These are phyloP conservation scores for Sarcocystis neurona DNA, from an alignment of 169 alveolate genomes.

Conservation along the genomic window DNA sequence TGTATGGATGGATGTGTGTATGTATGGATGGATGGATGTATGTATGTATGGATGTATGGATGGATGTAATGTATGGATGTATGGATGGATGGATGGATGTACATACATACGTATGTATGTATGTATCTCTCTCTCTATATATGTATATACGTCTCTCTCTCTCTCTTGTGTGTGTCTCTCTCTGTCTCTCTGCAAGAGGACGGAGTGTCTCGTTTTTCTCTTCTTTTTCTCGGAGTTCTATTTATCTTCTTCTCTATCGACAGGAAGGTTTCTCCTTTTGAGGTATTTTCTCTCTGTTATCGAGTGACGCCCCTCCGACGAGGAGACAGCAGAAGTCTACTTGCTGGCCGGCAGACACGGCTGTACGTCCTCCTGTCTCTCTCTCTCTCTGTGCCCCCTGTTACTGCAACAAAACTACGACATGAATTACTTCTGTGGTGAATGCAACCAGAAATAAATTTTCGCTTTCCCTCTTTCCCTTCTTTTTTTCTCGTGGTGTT, in stretches of 20 bases:
- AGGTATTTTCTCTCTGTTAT: neutral
- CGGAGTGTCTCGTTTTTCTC: neutral
- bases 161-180: neutral
- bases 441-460: neutral
- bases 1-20: too few species aligned
- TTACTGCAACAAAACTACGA: too few species aligned
- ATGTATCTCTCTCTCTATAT: too few species aligned
- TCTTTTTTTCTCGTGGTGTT: neutral
- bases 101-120: too few species aligned
- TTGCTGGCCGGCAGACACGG: too few species aligned
- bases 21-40: too few species aligned
- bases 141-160: too few species aligned
- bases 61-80: too few species aligned
- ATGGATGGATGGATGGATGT: too few species aligned
- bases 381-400: neutral
- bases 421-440: too few species aligned
- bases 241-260: neutral
- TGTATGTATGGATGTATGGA: too few species aligned
- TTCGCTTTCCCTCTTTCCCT: neutral
- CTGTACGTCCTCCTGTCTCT: neutral
- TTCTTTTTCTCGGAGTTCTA: neutral
- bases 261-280: neutral
- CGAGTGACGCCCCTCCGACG: neutral
- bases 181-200: neutral
- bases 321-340: neutral